phyloP scores from a whole-genome alignment of 148 eudicot genomes.

The Rhododendron kiyosumense region DNA sequence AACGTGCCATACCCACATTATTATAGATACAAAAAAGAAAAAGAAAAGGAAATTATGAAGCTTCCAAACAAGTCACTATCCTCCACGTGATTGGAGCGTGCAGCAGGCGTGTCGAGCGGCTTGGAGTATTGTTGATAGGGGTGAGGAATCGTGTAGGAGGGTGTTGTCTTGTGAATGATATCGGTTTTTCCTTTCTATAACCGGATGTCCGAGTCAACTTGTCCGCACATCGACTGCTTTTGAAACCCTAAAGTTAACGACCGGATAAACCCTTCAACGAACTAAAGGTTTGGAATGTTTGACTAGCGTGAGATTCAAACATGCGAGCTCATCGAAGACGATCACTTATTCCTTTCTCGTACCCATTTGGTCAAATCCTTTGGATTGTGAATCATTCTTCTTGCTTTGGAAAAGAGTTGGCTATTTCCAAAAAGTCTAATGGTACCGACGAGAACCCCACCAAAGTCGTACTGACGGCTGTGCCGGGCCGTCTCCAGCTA shows the following conservation, averaged over 20 bases:
- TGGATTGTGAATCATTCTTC: not conserved
- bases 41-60: not conserved
- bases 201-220: accelerated
- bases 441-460: no score
- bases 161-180: not conserved
- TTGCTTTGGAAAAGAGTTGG: not conserved
- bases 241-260: accelerated
- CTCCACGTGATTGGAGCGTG: not conserved
- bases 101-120: not conserved
- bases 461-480: no score
- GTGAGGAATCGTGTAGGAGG: not conserved
- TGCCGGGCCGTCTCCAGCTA: no score
- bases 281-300: not conserved
- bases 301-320: not conserved
- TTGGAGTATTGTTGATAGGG: not conserved
- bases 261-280: accelerated
- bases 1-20: not conserved
- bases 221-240: not conserved
- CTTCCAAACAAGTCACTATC: not conserved
- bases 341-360: not conserved
- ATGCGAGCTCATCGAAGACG: not conserved
- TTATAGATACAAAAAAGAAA: not conserved
- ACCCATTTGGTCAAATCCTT: no score
- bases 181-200: not conserved
- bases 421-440: not conserved